A percentile compares a stretch with the other conserved stretches of the same genome.
Evolutionary conservation across 1,284 basidiomycete species (phyloP).

Genomic region (Ceratobasidium sp.): DNA sequence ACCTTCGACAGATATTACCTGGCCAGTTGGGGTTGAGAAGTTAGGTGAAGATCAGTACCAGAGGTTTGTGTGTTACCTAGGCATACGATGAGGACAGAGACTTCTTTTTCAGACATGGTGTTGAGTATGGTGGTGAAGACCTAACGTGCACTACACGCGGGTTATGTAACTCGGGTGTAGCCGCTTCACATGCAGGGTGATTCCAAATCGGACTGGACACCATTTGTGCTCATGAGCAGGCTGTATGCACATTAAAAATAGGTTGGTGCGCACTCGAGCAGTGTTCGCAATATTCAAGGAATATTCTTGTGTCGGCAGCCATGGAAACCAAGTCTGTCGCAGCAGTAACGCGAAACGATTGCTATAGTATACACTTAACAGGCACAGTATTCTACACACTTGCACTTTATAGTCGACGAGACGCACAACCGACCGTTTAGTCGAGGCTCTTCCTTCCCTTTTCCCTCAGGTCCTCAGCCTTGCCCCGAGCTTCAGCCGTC

Average conservation of each 20-base stretch:
- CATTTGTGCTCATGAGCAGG: background rate
- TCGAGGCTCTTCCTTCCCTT: slow-evolving; percentile 30
- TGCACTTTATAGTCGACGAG: background rate
- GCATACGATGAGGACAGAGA: slow-evolving; percentile 37
- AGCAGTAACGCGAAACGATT: background rate
- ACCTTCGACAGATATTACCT: slow-evolving; percentile 44
- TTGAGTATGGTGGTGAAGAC: background rate
- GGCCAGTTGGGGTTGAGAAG: background rate
- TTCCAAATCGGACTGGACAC: background rate
- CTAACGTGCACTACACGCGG: too few species aligned
- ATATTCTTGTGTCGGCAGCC: too few species aligned
- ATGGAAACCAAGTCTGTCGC: too few species aligned
- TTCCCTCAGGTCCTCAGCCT: slow-evolving; percentile 29
- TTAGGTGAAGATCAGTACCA: background rate
- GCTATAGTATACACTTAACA: slow-evolving; percentile 21
- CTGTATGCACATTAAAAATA: background rate
- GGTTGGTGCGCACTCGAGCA: background rate
- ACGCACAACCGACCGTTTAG: background rate
- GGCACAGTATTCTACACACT: slow-evolving; percentile 2
- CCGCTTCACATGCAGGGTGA: slow-evolving; percentile 1
- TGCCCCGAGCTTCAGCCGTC: slow-evolving; percentile 36
- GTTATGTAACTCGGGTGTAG: slow-evolving; percentile 11
- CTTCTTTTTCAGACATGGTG: slow-evolving; percentile 24
- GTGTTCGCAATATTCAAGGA: too few species aligned
- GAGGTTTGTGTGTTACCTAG: slow-evolving; percentile 1